Base-by-base conservation (phyloP, 176 grass and related monocot species). In the Elymus sibiricus region DNA sequence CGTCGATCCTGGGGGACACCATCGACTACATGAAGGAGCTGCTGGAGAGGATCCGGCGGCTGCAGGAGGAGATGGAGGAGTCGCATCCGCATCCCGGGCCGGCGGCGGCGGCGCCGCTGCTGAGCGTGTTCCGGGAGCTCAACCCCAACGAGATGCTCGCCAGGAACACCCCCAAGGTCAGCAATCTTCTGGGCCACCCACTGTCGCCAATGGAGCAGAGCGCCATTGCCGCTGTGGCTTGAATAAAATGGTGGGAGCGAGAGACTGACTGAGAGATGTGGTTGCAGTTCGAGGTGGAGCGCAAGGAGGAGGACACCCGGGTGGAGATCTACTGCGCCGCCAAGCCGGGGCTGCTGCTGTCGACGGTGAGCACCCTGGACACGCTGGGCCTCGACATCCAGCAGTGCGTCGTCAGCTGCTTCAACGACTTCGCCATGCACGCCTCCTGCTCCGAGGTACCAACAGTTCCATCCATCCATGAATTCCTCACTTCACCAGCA, bases 11-110 rank as follows among this genome's bases (percentile, higher is more conserved):
- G 16, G 96, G 96, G 11, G 96, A 98, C 84, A 98, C 96, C 42
- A 95, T 98, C 75, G 96, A 98, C 77, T 98, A 98, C 94, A 95
- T 95, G 96, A 98, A 95, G 86, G 96, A 98, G 87, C 88, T 98
- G 44, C 88, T 98, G 14, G 96, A 98, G 81, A 92, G 91, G 92
- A 95, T 98, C 86, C 92, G 89, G 82, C 80, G 26, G 59, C 86
- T 95, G 75, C 92, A 94, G 64, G 93, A 94, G 31, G 96, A 95
- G 87, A 89, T 94, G 21, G 92, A 74, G 7, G 21, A 85, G 43
- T 58, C 87, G 64, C 53, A 70, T 6, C 63, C 63, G 63, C 29
- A 29, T 0, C n/a, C 59, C 10, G 64, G 29, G 15, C 27, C 13
- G 64, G 64, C 27, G 64, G 28, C 26, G 27, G 61, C 87, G 32